These are phyloP conservation scores for Boehmeria nivea DNA, from an alignment of 306 rosid genomes.

Conservation along the genomic window DNA sequence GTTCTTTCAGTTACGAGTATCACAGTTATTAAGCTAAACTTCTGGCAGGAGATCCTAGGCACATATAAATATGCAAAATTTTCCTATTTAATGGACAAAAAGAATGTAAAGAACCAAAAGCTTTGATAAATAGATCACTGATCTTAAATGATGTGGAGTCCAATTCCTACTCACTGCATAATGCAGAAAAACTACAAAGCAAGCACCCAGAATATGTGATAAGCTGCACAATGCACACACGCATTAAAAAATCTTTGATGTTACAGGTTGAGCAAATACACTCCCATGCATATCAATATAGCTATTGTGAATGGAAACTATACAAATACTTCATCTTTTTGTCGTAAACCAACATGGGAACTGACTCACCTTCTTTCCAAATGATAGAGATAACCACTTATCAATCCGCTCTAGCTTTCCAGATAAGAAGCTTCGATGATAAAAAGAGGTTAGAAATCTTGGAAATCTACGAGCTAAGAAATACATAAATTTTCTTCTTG, in stretches of 20 bases:
- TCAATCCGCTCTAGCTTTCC: slow-evolving; percentile 70
- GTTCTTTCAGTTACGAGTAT: neutral
- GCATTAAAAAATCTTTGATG: no score
- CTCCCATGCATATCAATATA: no score
- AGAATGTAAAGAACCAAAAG: no score
- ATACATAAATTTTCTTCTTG: slow-evolving; percentile 56
- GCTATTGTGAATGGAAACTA: neutral
- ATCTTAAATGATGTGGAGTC: no score
- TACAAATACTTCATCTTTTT: neutral
- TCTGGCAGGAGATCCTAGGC: neutral
- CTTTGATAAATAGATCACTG: no score
- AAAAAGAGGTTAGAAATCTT: slow-evolving; percentile 56
- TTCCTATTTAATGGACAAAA: no score
- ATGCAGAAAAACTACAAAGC: no score
- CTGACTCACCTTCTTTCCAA: slow-evolving; percentile 67
- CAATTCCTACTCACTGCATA: no score
- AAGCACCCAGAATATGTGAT: no score
- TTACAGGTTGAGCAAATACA: no score
- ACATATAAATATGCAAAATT: neutral
- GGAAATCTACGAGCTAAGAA: slow-evolving; percentile 78
- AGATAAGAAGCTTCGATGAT: slow-evolving; percentile 60
- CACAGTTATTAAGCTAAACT: no score
- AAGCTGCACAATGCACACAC: no score
- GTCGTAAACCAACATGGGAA: slow-evolving; percentile 6
- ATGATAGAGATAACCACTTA: slow-evolving; percentile 50